Conservation (phyloP, 106 monocot species). For the Dendrobium catenatum region DNA sequence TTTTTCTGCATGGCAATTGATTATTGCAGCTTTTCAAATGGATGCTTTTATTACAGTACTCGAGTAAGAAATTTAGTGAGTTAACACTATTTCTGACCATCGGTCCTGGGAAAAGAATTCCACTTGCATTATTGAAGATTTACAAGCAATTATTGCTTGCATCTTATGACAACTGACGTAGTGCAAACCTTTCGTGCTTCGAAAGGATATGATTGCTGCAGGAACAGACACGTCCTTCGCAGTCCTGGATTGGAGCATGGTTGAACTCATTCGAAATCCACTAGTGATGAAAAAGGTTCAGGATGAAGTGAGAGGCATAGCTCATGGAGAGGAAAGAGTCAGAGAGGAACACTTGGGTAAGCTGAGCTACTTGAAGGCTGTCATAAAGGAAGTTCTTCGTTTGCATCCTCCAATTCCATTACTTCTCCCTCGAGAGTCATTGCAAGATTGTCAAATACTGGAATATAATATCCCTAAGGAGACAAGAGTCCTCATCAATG, state of each 20-base stretch:
- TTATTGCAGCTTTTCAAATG: background rate
- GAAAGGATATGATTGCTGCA: background rate
- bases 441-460: background rate
- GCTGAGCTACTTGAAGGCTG: background rate
- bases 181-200: background rate
- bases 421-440: slow-evolving; percentile 10
- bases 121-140: too few species aligned
- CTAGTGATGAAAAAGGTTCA: background rate
- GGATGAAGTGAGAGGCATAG: background rate
- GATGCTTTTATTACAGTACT: background rate
- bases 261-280: slow-evolving; percentile 2
- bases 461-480: background rate
- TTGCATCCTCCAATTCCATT: background rate
- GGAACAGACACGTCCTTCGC: slow-evolving; percentile 2
- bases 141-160: background rate
- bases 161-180: background rate
- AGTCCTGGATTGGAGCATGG: slow-evolving; percentile 8
- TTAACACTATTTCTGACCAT: too few species aligned
- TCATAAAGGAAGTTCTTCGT: background rate
- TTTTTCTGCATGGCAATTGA: too few species aligned
- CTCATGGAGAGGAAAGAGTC: background rate
- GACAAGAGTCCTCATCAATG: slow-evolving; percentile 5
- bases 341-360: background rate
- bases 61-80: too few species aligned
- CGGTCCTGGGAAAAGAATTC: too few species aligned